Conservation (phyloP, 768 basidiomycete species). For the Mycena sanguinolenta region DNA sequence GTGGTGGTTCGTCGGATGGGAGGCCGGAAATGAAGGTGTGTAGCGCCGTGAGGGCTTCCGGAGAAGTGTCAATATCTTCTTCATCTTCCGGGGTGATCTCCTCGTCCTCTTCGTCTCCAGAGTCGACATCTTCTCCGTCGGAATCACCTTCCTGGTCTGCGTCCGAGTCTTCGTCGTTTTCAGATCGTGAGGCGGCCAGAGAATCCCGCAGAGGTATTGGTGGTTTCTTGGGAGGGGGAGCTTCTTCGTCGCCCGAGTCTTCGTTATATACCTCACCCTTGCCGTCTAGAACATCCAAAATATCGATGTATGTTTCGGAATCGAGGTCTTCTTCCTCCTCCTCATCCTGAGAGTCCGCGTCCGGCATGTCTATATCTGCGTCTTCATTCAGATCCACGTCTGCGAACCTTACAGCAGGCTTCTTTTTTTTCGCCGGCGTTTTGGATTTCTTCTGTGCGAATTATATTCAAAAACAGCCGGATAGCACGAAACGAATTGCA, state of each 20-base stretch:
- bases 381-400: conserved; percentile 81
- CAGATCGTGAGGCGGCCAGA: conserved; percentile 23
- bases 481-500: conserved; percentile 33
- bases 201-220: conserved; percentile 33
- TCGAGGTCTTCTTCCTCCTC: conserved; percentile 59
- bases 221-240: conserved; percentile 45
- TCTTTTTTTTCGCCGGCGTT: conserved; percentile 44
- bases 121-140: conserved; percentile 51
- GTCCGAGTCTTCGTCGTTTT: conserved; percentile 42
- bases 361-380: conserved; percentile 54
- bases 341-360: conserved; percentile 57
- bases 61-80: conserved; percentile 61
- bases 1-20: conserved; percentile 56
- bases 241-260: conserved; percentile 56
- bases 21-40: conserved; percentile 80
- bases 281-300: conserved; percentile 77
- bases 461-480: conserved; percentile 15
- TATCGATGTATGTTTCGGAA: conserved; percentile 71
- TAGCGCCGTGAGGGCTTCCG: conserved; percentile 76
- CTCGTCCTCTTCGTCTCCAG: conserved; percentile 59
- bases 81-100: conserved; percentile 57
- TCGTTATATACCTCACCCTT: conserved; percentile 59
- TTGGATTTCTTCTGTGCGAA: conserved; percentile 33
- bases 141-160: conserved; percentile 50
- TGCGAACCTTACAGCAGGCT: conserved; percentile 55